These are phyloP conservation scores for Colletotrichum cuscutae DNA, from an alignment of 2,329 filamentous ascomycete species.

Conservation along the genomic window DNA sequence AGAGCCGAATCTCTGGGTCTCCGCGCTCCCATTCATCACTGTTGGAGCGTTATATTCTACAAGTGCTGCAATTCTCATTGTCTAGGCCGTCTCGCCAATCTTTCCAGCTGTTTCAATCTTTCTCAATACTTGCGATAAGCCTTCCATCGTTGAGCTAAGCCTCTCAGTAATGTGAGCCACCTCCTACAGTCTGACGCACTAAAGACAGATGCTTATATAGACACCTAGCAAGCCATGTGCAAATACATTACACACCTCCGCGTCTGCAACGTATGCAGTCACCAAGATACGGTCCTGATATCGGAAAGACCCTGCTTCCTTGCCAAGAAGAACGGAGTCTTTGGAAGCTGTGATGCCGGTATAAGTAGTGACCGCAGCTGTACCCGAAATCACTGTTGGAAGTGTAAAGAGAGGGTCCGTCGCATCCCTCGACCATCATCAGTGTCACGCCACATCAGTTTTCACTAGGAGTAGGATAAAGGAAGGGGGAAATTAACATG, in stretches of 20 bases:
- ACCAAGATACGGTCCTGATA: conserved; percentile 49
- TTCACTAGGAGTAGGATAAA: not conserved
- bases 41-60: not conserved
- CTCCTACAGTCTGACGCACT: not conserved
- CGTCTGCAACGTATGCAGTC: conserved; percentile 46
- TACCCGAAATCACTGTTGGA: conserved; percentile 47
- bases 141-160: too few species aligned
- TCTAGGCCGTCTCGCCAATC: not conserved
- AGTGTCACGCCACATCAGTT: conserved; percentile 13
- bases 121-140: not conserved
- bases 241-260: conserved; percentile 49
- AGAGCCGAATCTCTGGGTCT: not conserved
- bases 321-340: conserved; percentile 44
- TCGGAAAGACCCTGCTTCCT: conserved; percentile 46
- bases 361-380: conserved; percentile 42
- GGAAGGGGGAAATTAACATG: not conserved
- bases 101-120: not conserved
- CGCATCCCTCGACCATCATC: conserved; percentile 13
- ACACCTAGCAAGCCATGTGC: conserved; percentile 44
- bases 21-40: not conserved
- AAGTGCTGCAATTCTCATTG: not conserved
- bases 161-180: not conserved
- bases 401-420: conserved; percentile 45
- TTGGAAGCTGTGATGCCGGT: conserved; percentile 49
- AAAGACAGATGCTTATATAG: not conserved